Evolutionary conservation across 164 flowering plant genomes (phyloP), one percentile per base, ranked within the genome.

Genomic region (Vitis riparia): DNA sequence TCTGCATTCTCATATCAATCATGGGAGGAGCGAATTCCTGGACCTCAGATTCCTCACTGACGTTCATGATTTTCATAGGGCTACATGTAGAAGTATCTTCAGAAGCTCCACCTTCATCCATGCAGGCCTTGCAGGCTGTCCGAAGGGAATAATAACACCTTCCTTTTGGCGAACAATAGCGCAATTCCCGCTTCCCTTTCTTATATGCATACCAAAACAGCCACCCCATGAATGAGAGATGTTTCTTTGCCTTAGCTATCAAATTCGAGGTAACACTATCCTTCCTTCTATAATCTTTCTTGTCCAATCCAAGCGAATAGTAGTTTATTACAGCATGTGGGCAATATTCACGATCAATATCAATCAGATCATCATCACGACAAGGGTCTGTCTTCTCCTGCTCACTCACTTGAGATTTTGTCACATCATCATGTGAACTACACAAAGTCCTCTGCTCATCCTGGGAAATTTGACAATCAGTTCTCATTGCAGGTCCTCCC

Each of bases 151-250:
- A 27, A 44, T 56, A 69, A 19, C 2, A 1, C 27, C 16, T 64
- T 12, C 77, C 77, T 0, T 2, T 32, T 8, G 77, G 77, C 3
- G 77, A 63, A 15, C 8, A 16, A 47, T 74, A 74, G 3, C 77
- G 77, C 69, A 74, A 51, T 63, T 68, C 72, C 1, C 8, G 44
- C 53, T 47, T 37, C 3, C 15, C 49, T 16, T 12, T 30, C 59
- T 74, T 69, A 11, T 11, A 5, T 3, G 13, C 32, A 17, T 57
- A 59, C 37, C 32, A 58, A 32, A 74, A 57, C 13, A 5, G n/a
- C 77, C 77, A 74, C 5, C 77, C 77, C 57, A 56, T n/a, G 5
- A 59, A 62, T 9, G 60, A 30, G 1, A 74, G 65, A 59, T 74
- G 77, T 23, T 50, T 63, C 57, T 23, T 68, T 2, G 59, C 71